phyloP scores from a whole-genome alignment of 2,329 filamentous ascomycete species.

The Colletotrichum filicis region DNA sequence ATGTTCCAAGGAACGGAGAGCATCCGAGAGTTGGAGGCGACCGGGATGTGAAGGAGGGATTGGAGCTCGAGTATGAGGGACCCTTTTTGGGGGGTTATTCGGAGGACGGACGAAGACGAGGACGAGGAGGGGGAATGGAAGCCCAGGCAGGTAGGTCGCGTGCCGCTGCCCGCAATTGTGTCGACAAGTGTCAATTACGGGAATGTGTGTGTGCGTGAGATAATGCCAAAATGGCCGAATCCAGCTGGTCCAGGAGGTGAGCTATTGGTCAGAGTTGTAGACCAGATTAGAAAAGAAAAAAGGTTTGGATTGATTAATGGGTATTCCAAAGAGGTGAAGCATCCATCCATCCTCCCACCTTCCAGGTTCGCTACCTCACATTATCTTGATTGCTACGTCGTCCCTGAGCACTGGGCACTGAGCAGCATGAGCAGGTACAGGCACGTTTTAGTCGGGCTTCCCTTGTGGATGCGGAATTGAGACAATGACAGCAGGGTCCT shows the following conservation, averaged over 20 bases:
- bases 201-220: conserved; percentile 7
- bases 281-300: not conserved
- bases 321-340: not conserved
- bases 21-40: not conserved
- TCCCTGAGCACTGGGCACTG: not conserved
- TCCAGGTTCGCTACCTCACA: not conserved
- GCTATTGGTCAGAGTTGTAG: not conserved
- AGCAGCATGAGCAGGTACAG: not conserved
- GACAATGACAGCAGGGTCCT: conserved; percentile 2
- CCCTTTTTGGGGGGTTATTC: not conserved
- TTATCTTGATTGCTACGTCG: conserved; percentile 9
- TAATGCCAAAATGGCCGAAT: not conserved
- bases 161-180: conserved; percentile 18
- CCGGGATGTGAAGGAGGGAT: not conserved
- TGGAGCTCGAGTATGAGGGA: not conserved
- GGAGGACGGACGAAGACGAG: conserved; percentile 1
- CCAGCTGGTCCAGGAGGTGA: not conserved
- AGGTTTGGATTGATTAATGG: not conserved
- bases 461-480: conserved; percentile 4
- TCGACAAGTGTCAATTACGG: conserved; percentile 11
- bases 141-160: conserved; percentile 1
- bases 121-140: not conserved
- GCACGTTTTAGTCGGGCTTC: not conserved
- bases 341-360: not conserved
- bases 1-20: not conserved